A percentile compares a stretch with the other conserved stretches of the same genome.
Evolutionary conservation across 371 early-diverging fungal genomes (phyloP).

Genomic region (Lichtheimia ornata): DNA sequence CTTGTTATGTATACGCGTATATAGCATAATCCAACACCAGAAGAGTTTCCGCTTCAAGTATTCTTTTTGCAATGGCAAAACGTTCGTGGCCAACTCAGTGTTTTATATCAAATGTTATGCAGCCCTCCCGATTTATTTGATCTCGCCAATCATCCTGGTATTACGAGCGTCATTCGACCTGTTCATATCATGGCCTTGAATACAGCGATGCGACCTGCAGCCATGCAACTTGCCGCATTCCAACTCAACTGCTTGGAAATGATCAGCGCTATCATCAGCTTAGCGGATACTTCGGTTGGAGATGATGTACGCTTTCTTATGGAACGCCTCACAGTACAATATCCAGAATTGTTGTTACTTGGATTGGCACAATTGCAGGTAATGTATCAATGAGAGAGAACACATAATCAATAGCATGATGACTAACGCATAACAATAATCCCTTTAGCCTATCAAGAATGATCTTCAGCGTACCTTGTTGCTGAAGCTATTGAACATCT

Average conservation of each 20-base stretch:
- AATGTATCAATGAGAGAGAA: background rate
- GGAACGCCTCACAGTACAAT: constrained; percentile 64
- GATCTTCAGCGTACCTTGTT: constrained; percentile 69
- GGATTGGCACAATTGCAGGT: constrained; percentile 73
- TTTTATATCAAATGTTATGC: constrained; percentile 63
- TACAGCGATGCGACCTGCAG: constrained; percentile 47
- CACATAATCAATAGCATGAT: background rate
- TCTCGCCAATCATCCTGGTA: constrained; percentile 36
- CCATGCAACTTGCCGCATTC: constrained; percentile 53
- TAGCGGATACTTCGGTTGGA: constrained; percentile 59
- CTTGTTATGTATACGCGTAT: background rate
- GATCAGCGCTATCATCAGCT: constrained; percentile 60
- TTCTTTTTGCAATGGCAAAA: constrained; percentile 80
- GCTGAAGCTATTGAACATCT: constrained; percentile 66
- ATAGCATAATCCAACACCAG: background rate
- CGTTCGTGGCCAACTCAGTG: constrained; percentile 69
- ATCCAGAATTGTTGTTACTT: constrained; percentile 78
- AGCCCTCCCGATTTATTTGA: constrained; percentile 58
- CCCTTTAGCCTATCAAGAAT: constrained; percentile 55
- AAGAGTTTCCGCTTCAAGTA: constrained; percentile 69
- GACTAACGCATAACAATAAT: background rate
- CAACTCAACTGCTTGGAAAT: constrained; percentile 79
- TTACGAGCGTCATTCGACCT: constrained; percentile 47
- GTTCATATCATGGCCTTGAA: constrained; percentile 52
- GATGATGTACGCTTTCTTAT: constrained; percentile 68